Base-by-base conservation (phyloP, 768 basidiomycete species). In the Rhodotorula babjevae region DNA sequence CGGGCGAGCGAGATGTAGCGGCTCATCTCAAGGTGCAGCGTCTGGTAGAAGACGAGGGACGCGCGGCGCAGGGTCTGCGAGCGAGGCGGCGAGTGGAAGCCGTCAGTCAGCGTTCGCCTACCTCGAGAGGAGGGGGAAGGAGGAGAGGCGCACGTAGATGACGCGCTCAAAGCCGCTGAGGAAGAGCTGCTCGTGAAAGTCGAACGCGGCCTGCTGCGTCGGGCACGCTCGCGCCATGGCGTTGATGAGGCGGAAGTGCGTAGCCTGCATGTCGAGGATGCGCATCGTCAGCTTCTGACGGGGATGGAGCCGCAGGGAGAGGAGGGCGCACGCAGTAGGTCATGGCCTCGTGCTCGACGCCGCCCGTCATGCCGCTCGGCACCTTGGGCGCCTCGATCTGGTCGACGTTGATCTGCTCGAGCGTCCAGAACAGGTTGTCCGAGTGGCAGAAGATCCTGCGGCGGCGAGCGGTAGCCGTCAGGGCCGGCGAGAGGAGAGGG, bases 271-370 rank as follows among this genome's bases (percentile, higher is more conserved):
- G 36, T 5, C 36, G 36, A 36, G 9, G 9, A 36, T 4, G 36
- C 36, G 36, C 36, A 15, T 6, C 36, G 33, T 11, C 11, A 14
- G 23, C 14, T 15, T 1, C 5, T 59, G 19, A 25, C 18, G 5
- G 21, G 36, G 15, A n/a, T 53, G 4, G 36, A 36, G 36, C n/a
- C 46, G 36, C 27, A 16, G 12, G 15, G 11, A 6, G 18, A 12
- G 56, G 19, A 40, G 15, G 25, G 83, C 91, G 75, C 77, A 98
- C 95, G 78, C 94, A 87, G 81, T 97, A 98, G 25, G 86, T 86
- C 88, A 97, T 95, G 9, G 95, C 95, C 82, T 99, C 96, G 79
- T 89, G 94, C 79, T 99, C 96, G 21, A 99, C 96, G 11, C 96
- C 96, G 12, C 95, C 96, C 0, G 96, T 97, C 88, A 98, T 97